Base-by-base conservation (phyloP, 306 rosid genomes). In the Medicago arabica region DNA sequence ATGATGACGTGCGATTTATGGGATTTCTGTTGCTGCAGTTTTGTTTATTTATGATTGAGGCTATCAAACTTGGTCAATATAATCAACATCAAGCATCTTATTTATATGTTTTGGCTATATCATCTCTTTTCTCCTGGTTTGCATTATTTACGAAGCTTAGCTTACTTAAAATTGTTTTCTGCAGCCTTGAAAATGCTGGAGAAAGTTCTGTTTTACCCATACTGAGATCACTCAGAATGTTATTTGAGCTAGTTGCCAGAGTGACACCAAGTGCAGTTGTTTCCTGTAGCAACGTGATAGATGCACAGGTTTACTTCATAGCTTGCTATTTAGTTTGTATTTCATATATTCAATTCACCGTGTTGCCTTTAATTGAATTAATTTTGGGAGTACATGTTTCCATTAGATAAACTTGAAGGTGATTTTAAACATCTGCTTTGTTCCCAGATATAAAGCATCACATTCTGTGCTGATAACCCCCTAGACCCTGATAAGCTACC, bases 181-280 rank as follows among this genome's bases (percentile, higher is more conserved):
- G 84, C 89, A 94, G 97, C 88, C 95, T 94, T 43, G 95, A 94
- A 85, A 92, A 92, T 83, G 97, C 98, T 68, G 98, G 97, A 77
- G 98, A 94, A 88, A 78, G 84, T 71, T 92, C 96, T 79, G 87
- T 92, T 79, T 81, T 94, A 81, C 86, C 93, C 69, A 92, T 92
- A 82, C 89, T 94, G 83, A 90, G 97, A 83, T 89, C 96, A 74
- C 90, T 90, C 51, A 88, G 97, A 80, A 67, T 91, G 81, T 78
- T 81, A 69, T 81, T 94, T 88, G 84, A 82, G 83, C 87, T 90
- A 79, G 82, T 85, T 62, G 81, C 87, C 67, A 47, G 78, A 75
- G 90, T 83, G 82, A 84, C 75, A 62, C 84, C 80, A 19, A 83
- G 78, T 79, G 83, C 76, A 1, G 72, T 74, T 79, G 77, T 90